Evolutionary conservation across 2,329 filamentous ascomycete species (phyloP), one percentile per base, ranked within the genome.

Genomic region (Spiromastix sp.): DNA sequence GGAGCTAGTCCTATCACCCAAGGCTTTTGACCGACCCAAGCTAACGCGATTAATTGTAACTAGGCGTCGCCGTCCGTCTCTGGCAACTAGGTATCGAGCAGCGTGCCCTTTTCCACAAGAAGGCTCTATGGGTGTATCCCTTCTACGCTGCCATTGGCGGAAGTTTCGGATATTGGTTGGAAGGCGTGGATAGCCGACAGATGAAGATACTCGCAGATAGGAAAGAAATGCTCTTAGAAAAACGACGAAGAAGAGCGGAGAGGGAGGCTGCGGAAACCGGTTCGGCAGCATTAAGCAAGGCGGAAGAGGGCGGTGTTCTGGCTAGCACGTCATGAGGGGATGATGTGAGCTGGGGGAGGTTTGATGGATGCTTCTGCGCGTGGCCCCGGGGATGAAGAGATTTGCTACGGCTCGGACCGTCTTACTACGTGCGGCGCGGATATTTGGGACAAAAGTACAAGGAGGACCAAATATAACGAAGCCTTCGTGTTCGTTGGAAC

Each of bases 21-120:
- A 24, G n/a, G n/a, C n/a, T n/a, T n/a, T n/a, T n/a, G n/a, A n/a
- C n/a, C n/a, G n/a, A n/a, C n/a, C n/a, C n/a, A n/a, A n/a, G n/a
- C n/a, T n/a, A n/a, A n/a, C n/a, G n/a, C 19, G 44, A 29, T 34
- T 18, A 22, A 18, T 29, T 12, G 19, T 41, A 10, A 30, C 20
- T 32, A 98, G 91, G 91, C 71, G 67, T 95, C 53, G 86, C 83
- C 57, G 81, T 87, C 56, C 84, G 89, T 52, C 75, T 91, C 64
- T 95, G 87, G 85, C 91, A 96, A 66, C 80, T 98, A 60, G 91
- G 89, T 56, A 91, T 98, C 60, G 86, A 98, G 70, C 94, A 93
- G 86, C 85, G 87, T 44, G 91, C 89, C 34, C 80, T 95, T 63
- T 85, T 96, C 73, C 79, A 81, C 66, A 77, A 72, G 55, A 72